Evolutionary conservation across 1,284 basidiomycete genomes (phyloP).

Genomic region (Rhodotorula sp.): DNA sequence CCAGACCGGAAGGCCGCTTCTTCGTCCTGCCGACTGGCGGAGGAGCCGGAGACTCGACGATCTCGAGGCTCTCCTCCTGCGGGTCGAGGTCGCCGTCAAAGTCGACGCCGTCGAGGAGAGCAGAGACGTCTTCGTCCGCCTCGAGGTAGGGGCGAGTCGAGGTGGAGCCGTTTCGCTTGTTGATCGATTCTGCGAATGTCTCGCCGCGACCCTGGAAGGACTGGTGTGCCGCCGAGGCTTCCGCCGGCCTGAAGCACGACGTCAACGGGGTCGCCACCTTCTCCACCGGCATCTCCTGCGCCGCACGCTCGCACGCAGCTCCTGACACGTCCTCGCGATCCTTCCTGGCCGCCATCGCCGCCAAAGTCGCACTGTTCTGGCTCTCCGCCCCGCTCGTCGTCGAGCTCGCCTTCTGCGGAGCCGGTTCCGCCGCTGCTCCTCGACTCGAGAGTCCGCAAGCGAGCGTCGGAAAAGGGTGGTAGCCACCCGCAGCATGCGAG

Average conservation of each 20-base stretch:
- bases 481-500: background rate
- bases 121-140: background rate
- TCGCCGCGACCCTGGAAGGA: too few species aligned
- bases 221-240: too few species aligned
- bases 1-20: background rate
- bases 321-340: background rate
- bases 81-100: slow-evolving; percentile 2
- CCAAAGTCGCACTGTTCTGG: slow-evolving; percentile 22
- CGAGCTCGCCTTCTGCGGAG: background rate
- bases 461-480: background rate
- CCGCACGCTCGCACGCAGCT: background rate
- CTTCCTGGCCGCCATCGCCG: slow-evolving; percentile 2
- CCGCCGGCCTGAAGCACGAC: too few species aligned
- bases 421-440: background rate
- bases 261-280: too few species aligned
- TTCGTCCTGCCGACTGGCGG: background rate
- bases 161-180: background rate
- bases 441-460: background rate
- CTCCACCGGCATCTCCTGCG: background rate
- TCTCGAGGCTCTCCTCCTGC: slow-evolving; percentile 4
- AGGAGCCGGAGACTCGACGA: background rate
- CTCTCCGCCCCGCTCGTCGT: slow-evolving; percentile 15
- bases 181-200: too few species aligned
- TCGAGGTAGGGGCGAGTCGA: background rate
- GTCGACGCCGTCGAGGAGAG: slow-evolving; percentile 6